phyloP scores from a whole-genome alignment of 2,329 filamentous ascomycete species.

The Pestalotiopsis sp. region DNA sequence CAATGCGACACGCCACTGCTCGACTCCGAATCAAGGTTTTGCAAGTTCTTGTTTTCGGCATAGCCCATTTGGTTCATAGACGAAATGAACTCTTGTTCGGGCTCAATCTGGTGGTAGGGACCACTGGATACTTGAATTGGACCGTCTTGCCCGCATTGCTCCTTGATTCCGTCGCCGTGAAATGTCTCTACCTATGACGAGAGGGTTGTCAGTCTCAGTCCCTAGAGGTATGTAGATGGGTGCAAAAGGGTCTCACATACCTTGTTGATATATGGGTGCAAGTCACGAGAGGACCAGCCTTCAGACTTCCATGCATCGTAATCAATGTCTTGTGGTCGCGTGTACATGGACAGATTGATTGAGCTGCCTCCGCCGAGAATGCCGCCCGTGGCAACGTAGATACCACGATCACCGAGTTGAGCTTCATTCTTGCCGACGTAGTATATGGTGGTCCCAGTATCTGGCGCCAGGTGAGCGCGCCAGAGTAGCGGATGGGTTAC shows the following conservation, averaged over 20 bases:
- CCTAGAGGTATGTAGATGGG: neutral
- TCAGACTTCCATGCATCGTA: conserved; percentile 22
- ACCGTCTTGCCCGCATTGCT: conserved; percentile 52
- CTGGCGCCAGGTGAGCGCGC: neutral
- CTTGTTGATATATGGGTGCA: conserved; percentile 31
- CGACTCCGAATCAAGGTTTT: conserved; percentile 46
- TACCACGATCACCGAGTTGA: neutral
- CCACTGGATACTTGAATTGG: conserved; percentile 57
- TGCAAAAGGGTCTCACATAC: conserved; percentile 12
- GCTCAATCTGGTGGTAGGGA: conserved; percentile 39
- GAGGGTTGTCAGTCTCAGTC: neutral
- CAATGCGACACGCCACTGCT: conserved; percentile 19
- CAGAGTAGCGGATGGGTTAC: neutral
- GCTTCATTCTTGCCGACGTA: neutral
- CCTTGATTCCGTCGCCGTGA: conserved; percentile 43
- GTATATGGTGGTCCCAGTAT: neutral
- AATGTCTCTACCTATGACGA: conserved; percentile 54
- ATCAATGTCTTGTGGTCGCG: conserved; percentile 29
- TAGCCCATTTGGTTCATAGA: conserved; percentile 50
- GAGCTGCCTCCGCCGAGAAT: conserved; percentile 54
- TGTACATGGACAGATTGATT: conserved; percentile 46
- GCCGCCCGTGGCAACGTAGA: conserved; percentile 25
- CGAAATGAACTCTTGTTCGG: conserved; percentile 51
- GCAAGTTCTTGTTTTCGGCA: conserved; percentile 51
- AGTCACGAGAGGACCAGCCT: conserved; percentile 22